Evolutionary conservation across 2,329 filamentous ascomycete genomes (phyloP), one percentile per base, ranked within the genome.

Genomic region (Oidium heveae): DNA sequence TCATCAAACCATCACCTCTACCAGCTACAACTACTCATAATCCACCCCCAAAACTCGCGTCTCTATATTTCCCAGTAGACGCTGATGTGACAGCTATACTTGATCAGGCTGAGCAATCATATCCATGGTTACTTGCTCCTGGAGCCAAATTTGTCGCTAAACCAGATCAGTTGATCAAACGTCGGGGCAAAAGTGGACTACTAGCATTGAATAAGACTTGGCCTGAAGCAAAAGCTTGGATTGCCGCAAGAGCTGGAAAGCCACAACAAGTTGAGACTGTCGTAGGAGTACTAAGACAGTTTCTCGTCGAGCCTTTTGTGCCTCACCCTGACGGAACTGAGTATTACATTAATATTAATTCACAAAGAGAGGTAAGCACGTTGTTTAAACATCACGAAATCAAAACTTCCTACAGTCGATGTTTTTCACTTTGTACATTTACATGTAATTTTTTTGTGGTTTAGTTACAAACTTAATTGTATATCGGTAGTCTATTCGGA

Each of bases 291-390:
- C 77, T 98, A 68, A 82, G 88, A 69, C 85, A 93, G 66, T 98
- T 98, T 77, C 76, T 98, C 61, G 88, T 98, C 63, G 91, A 98
- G 79, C 91, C 91, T 54, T 96, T 98, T 67, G 88, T 96, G 59
- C 91, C 89, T 65, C 91, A 98, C 72, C 84, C 88, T 60, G 78
- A 87, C 65, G 83, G 87, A 69, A 95, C 89, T 60, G 91, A 98
- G 73, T 96, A 96, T 76, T 98, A 98, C 74, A 94, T 98, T 76
- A 95, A 95, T 81, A 98, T 98, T 76, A 91, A 95, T 79, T 96
- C 91, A 59, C 88, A 94, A 66, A 85, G 91, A 76, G 91, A 96
- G 82, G 91, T 96, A 81, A 44, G 52, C 80, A 87, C 80, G 54
- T 36, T 39, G 53, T 58, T 57, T 57, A 39, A 2, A 3, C 24